Percentiles rank a stretch among this genome's conserved stretches.
Conservation (phyloP, 306 rosid species). For the Cicer judaicum region DNA sequence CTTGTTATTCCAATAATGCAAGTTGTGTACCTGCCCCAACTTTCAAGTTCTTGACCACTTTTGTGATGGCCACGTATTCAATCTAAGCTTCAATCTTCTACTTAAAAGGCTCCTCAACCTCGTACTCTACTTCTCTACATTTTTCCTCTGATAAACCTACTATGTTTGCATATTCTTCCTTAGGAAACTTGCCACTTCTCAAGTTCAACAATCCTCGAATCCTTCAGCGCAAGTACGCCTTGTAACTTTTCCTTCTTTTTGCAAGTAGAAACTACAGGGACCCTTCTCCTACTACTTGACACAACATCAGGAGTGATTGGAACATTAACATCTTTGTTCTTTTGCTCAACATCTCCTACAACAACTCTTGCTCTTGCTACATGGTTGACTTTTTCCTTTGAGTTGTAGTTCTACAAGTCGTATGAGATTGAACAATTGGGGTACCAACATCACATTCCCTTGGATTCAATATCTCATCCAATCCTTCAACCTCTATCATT, state of each 20-base stretch:
- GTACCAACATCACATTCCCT: constrained; percentile 45
- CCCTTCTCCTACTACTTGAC: constrained; percentile 43
- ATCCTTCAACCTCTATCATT: constrained; percentile 73
- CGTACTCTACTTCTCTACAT: constrained; percentile 49
- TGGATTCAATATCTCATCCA: constrained; percentile 63
- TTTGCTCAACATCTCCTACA: constrained; percentile 48
- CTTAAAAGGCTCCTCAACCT: constrained; percentile 59
- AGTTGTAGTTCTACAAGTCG: constrained; percentile 57
- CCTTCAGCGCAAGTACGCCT: constrained; percentile 17
- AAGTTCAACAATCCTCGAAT: constrained; percentile 65
- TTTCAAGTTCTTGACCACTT: constrained; percentile 56
- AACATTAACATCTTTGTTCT: constrained; percentile 49
- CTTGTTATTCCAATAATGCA: constrained; percentile 59
- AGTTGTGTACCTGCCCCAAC: constrained; percentile 45
- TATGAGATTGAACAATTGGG: constrained; percentile 41
- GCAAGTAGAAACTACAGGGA: constrained; percentile 43
- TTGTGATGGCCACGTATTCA: constrained; percentile 61
- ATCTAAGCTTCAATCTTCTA: constrained; percentile 48
- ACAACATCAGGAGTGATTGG: constrained; percentile 43
- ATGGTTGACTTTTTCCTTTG: constrained; percentile 52
- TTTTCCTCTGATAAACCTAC: constrained; percentile 50
- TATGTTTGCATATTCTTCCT: constrained; percentile 51
- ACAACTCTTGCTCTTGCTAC: constrained; percentile 29
- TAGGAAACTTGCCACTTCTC: constrained; percentile 54
- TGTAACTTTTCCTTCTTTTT: constrained; percentile 46